Evolutionary conservation across 2,329 filamentous ascomycete genomes (phyloP).

Genomic region (Apiospora kogelbergensis): DNA sequence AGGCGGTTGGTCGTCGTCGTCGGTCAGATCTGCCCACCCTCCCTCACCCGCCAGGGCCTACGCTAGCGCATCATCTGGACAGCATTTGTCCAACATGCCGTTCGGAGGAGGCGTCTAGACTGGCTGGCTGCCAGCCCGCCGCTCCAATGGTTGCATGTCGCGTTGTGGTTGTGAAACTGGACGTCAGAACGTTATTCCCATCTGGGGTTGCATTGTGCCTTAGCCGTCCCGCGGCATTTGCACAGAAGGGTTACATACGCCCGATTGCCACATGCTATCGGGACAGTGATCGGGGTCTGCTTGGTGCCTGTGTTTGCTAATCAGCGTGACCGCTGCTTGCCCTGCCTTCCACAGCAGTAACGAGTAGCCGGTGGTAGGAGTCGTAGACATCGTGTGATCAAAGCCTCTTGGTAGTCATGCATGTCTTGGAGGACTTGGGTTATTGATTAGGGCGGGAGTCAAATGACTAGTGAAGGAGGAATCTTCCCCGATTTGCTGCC

Average conservation of each 20-base stretch:
- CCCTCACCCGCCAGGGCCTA: not conserved
- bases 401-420: not conserved
- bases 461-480: not conserved
- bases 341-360: not conserved
- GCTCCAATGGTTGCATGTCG: not conserved
- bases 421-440: not conserved
- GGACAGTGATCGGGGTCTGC: not conserved
- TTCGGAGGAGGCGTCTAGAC: not conserved
- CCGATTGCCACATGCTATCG: constrained; percentile 4
- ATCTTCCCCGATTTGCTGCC: not conserved
- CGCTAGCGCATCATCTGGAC: constrained; percentile 2
- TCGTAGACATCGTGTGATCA: not conserved
- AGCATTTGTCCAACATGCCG: not conserved
- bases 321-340: not conserved
- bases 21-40: not conserved
- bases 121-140: not conserved
- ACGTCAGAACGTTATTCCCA: constrained; percentile 5
- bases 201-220: not conserved
- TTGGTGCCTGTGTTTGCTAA: not conserved
- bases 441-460: not conserved
- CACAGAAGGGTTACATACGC: not conserved
- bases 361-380: not conserved
- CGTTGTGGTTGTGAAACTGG: not conserved
- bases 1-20: not conserved
- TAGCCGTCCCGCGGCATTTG: not conserved